phyloP scores from a whole-genome alignment of 1,284 basidiomycete genomes.

The Heliocybe sulcata region DNA sequence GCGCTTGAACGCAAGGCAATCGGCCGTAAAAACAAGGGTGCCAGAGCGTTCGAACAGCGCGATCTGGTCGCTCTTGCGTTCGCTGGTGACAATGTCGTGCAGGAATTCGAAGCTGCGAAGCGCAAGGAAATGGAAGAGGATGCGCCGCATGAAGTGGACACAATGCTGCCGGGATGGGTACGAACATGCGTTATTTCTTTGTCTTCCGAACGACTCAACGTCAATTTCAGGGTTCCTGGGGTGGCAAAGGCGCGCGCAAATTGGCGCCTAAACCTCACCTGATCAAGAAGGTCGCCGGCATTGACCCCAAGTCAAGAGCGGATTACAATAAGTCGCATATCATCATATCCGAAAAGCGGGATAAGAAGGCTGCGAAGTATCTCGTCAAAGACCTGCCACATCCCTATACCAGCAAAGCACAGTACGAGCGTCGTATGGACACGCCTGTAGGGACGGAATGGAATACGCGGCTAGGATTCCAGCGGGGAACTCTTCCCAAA shows the following conservation, averaged over 20 bases:
- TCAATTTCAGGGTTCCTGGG: constrained; percentile 76
- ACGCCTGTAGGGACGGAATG: constrained; percentile 86
- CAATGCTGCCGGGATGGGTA: constrained; percentile 93
- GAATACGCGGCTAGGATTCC: constrained; percentile 88
- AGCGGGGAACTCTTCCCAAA: constrained; percentile 75
- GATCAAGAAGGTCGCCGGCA: constrained; percentile 77
- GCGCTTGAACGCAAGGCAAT: constrained; percentile 33
- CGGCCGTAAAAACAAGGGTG: constrained; percentile 25
- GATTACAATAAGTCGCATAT: constrained; percentile 84
- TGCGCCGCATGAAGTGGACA: constrained; percentile 82
- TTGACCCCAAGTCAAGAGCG: constrained; percentile 71
- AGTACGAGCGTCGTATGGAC: constrained; percentile 82
- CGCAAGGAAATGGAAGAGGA: constrained; percentile 73
- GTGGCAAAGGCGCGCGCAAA: constrained; percentile 67
- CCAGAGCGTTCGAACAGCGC: constrained; percentile 73
- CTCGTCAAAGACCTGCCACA: constrained; percentile 86
- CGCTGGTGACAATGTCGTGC: constrained; percentile 92
- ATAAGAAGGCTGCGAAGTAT: constrained; percentile 91
- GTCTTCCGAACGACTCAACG: constrained; percentile 1
- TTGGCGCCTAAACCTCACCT: constrained; percentile 52
- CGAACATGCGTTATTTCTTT: constrained; percentile 17
- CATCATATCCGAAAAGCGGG: constrained; percentile 90
- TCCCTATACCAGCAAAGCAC: constrained; percentile 87
- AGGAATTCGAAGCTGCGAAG: constrained; percentile 87
- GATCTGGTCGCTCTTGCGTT: constrained; percentile 93